Evolutionary conservation across 345 rosid species (phyloP).

Genomic region (Hypericum perforatum): DNA sequence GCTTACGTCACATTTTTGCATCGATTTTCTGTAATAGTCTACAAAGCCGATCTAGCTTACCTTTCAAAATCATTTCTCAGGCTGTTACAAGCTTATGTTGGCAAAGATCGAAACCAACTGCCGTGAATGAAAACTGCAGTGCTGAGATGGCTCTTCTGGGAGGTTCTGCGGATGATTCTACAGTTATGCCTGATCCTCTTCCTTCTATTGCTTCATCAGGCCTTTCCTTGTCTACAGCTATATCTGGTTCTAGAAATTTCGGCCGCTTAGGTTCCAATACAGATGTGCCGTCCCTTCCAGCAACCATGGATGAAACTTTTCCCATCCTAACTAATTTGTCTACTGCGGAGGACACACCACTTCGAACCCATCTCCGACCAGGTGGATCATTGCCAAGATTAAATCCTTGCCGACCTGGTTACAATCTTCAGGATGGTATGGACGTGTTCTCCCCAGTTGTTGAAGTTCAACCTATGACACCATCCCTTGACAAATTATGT

Average conservation of each 20-base stretch:
- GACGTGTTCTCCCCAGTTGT: conserved; percentile 84
- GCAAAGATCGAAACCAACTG: conserved; percentile 90
- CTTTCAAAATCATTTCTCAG: conserved; percentile 31
- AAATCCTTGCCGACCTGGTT: conserved; percentile 55
- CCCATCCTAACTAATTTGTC: conserved; percentile 31
- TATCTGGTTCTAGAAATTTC: conserved; percentile 36
- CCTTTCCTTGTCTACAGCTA: conserved; percentile 39
- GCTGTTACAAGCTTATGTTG: conserved; percentile 93
- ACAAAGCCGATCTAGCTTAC: conserved; percentile 13
- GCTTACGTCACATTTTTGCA: no score
- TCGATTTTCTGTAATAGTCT: neutral
- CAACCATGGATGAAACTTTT: conserved; percentile 27
- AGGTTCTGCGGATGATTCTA: conserved; percentile 72
- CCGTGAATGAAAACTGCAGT: conserved; percentile 67
- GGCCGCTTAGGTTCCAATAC: conserved; percentile 27
- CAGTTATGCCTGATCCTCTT: conserved; percentile 95
- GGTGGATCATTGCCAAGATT: conserved; percentile 64
- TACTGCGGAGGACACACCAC: conserved; percentile 61
- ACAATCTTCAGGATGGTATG: conserved; percentile 85
- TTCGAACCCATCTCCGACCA: conserved; percentile 48
- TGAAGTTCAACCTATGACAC: conserved; percentile 68
- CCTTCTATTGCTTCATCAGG: conserved; percentile 56
- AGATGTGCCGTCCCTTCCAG: conserved; percentile 29
- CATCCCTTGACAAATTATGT: conserved; percentile 76
- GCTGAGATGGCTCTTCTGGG: conserved; percentile 93